Evolutionary conservation across 208 protist genomes (phyloP).

Genomic region (Acanthamoeba divionensis): DNA sequence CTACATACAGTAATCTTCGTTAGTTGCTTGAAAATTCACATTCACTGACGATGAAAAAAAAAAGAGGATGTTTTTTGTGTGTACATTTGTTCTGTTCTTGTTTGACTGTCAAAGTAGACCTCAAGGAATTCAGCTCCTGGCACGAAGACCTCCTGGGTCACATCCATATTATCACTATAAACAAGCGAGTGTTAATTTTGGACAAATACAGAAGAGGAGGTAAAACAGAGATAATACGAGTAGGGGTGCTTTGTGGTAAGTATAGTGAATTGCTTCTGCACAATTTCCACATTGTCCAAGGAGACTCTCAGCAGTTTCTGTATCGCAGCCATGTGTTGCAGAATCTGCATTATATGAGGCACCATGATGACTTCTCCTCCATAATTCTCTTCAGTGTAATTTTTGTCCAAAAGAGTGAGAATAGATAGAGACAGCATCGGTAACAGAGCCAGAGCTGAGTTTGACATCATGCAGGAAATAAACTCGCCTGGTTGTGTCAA

Average conservation of each 20-base stretch:
- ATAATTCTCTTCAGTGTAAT: background rate
- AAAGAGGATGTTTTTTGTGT: background rate
- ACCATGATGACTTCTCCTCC: background rate
- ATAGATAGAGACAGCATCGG: background rate
- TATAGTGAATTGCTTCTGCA: background rate
- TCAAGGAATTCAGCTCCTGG: background rate
- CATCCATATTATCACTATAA: slow-evolving; percentile 24
- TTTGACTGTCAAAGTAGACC: background rate
- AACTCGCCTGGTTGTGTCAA: no score
- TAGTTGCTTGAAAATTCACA: background rate
- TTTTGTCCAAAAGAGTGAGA: background rate
- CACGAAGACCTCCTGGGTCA: background rate
- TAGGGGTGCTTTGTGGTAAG: background rate
- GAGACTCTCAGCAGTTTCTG: background rate
- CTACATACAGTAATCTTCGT: background rate
- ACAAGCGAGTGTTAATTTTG: background rate
- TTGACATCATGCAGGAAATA: no score
- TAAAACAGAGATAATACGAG: background rate
- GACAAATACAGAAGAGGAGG: background rate
- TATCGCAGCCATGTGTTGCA: background rate
- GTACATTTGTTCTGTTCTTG: slow-evolving; percentile 10
- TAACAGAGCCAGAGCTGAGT: background rate
- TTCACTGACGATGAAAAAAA: background rate
- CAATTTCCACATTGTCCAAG: background rate
- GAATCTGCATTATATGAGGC: background rate